Base-by-base conservation (phyloP, 2,329 filamentous ascomycete genomes). In the Trichothecium sympodiale region DNA sequence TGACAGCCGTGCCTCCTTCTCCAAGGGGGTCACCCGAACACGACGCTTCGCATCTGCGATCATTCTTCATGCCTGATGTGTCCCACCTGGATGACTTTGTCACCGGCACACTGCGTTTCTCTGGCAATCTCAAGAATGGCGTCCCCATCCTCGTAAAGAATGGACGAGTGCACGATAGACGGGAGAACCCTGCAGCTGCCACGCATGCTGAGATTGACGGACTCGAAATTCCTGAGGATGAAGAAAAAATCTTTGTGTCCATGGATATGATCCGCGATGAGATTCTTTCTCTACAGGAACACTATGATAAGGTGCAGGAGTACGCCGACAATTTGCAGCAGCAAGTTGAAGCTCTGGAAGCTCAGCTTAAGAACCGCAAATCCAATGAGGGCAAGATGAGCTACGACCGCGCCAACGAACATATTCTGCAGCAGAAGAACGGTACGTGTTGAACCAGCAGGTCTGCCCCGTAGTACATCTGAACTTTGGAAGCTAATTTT, bases 201-300 rank as follows among this genome's bases (percentile, higher is more conserved):
- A 41, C 59, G 12, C 67, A 74, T 40, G 65, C 58, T 28, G 59
- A 67, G 18, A 57, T 74, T n/a, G 67, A 71, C 37, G 64, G 57
- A 7, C 48, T 74, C 15, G 57, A 63, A 33, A 54, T 74, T 8
- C 64, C 69, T 3, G 58, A 67, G 37, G 70, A 72, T 30, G 71
- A 74, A 44, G 64, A 72, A 49, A 64, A 67, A 43, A 74, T 74
- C 20, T 73, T 74, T 42, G 70, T 75, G 29, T 75, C 71, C 8
- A 63, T 74, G 61, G 71, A 74, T 66, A 74, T 74, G 65, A 71
- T 75, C 56, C 67, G 69, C 28, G 65, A 72, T 29, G 70, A 75
- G 48, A 70, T 74, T 30, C 52, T 69, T 35, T 66, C 65, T 39
- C 58, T 75, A 28, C 69, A 72, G 39, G 67, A 72, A 29, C 70